These are phyloP conservation scores for Ceratobasidium sp. DNA, from an alignment of 1,284 basidiomycete genomes.

Conservation along the genomic window DNA sequence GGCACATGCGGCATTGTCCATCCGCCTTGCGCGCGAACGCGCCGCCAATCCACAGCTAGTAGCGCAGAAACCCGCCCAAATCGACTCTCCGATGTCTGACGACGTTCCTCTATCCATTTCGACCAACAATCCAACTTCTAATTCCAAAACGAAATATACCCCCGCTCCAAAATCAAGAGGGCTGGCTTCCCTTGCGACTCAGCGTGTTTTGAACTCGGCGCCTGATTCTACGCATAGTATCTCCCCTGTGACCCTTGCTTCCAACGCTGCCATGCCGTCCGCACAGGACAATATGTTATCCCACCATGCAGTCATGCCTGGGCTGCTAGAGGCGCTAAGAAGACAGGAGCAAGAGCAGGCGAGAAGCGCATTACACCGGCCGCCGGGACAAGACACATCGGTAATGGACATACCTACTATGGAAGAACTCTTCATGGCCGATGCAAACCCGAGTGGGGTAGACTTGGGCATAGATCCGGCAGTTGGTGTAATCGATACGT, in stretches of 20 bases:
- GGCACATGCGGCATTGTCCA: constrained; percentile 70
- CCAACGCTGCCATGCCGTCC: constrained; percentile 67
- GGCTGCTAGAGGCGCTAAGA: constrained; percentile 24
- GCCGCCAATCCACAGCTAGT: constrained; percentile 47
- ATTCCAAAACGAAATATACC: constrained; percentile 63
- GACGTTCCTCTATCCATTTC: constrained; percentile 66
- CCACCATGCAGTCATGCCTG: constrained; percentile 26
- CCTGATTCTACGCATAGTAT: constrained; percentile 56
- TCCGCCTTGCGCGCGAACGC: constrained; percentile 67
- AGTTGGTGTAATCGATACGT: constrained; percentile 22
- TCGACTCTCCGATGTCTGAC: constrained; percentile 56
- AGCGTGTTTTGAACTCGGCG: constrained; percentile 41
- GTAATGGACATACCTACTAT: background rate
- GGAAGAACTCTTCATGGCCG: constrained; percentile 34
- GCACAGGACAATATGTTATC: constrained; percentile 60
- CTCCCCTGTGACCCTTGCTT: constrained; percentile 77
- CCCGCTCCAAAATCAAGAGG: constrained; percentile 48
- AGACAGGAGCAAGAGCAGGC: constrained; percentile 36
- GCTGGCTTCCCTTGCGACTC: constrained; percentile 38
- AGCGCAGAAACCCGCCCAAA: constrained; percentile 29
- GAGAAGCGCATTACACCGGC: constrained; percentile 30
- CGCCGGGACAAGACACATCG: constrained; percentile 10
- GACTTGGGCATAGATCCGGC: constrained; percentile 27
- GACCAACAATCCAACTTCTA: constrained; percentile 72
- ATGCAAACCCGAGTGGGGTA: constrained; percentile 20